Percentiles rank a stretch among this genome's conserved stretches.
phyloP scores from a whole-genome alignment of 1,139 yeast genomes.

The Geotrichum reessii region DNA sequence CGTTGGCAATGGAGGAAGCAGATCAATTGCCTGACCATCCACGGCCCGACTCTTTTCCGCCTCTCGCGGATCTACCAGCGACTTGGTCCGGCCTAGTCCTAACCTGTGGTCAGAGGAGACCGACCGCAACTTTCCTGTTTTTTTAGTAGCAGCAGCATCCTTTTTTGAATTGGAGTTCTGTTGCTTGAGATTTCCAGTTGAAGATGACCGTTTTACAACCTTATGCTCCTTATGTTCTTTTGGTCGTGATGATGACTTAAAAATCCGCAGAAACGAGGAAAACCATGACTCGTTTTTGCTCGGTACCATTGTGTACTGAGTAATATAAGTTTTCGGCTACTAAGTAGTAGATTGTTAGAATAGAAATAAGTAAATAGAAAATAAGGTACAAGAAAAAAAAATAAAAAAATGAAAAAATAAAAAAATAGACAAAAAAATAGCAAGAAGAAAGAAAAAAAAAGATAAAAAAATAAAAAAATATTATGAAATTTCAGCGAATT shows the following conservation, averaged over 20 bases:
- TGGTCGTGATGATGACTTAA: background rate
- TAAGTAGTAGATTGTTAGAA: too few relatives aligned
- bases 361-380: too few relatives aligned
- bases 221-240: background rate
- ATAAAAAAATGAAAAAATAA: background rate
- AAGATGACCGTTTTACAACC: background rate
- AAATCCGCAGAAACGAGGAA: background rate
- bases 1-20: background rate
- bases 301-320: slow-evolving; percentile 1
- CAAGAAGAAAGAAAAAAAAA: background rate
- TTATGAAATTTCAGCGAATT: background rate
- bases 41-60: background rate
- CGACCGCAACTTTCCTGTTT: background rate
- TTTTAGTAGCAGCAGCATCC: background rate
- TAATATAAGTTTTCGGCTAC: background rate
- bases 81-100: background rate
- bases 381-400: slow-evolving; percentile 10
- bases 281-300: background rate
- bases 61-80: background rate
- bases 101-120: background rate
- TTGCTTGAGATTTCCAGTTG: background rate
- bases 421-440: slow-evolving; percentile 3
- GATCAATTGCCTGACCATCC: background rate
- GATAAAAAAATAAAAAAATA: background rate
- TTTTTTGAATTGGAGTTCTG: background rate